Percentiles rank a stretch among this genome's conserved stretches.
phyloP scores from a whole-genome alignment of 1,139 yeast genomes.

The Lodderomyces metapsilosis region DNA sequence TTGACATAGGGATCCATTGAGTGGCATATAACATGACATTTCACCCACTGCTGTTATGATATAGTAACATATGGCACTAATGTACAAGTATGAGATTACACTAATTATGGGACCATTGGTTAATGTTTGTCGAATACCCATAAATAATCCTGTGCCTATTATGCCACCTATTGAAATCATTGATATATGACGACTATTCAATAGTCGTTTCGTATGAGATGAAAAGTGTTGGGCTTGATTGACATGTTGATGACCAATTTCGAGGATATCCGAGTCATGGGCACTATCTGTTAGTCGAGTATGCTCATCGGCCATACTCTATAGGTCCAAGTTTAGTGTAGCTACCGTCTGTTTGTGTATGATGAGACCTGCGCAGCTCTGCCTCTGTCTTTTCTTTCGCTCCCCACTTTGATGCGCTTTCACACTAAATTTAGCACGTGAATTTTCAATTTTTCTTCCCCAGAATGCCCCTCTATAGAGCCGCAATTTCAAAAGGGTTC shows the following conservation, averaged over 20 bases:
- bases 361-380: too few relatives aligned
- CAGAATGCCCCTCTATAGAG: too few relatives aligned
- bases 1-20: conserved; percentile 23
- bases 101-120: conserved; percentile 22
- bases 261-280: too few relatives aligned
- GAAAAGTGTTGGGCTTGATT: not conserved
- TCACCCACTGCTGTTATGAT: conserved; percentile 22
- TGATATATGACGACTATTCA: conserved; percentile 20
- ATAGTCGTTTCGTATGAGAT: conserved; percentile 15
- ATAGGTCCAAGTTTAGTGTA: too few relatives aligned
- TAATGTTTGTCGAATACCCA: conserved; percentile 19
- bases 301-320: not conserved
- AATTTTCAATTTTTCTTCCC: not conserved
- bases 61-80: conserved; percentile 17
- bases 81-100: conserved; percentile 18
- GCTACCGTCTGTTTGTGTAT: too few relatives aligned
- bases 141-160: conserved; percentile 29
- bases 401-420: too few relatives aligned
- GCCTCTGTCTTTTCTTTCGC: too few relatives aligned
- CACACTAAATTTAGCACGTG: too few relatives aligned
- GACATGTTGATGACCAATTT: too few relatives aligned
- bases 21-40: conserved; percentile 21
- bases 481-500: not conserved
- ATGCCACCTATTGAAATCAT: conserved; percentile 28
- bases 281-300: not conserved